Conservation (phyloP, 345 rosid species). For the Salix purpurea region DNA sequence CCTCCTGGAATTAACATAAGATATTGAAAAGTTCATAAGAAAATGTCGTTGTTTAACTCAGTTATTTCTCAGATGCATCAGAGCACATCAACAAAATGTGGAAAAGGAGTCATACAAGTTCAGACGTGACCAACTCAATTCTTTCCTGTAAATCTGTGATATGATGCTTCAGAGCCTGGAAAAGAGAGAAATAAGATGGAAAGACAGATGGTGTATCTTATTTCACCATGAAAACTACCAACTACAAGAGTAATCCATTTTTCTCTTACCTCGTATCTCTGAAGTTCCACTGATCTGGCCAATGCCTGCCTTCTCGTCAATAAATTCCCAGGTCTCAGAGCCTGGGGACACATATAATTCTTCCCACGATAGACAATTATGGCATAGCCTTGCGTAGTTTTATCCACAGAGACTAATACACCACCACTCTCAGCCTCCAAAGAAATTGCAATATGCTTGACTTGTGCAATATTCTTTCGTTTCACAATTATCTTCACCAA, state of each 20-base stretch:
- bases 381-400: conserved; percentile 67
- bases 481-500: conserved; percentile 74
- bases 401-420: conserved; percentile 71
- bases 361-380: conserved; percentile 83
- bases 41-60: background rate
- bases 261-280: conserved; percentile 69
- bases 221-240: background rate
- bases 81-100: background rate
- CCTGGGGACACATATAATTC: conserved; percentile 58
- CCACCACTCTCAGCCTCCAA: conserved; percentile 97
- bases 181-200: conserved; percentile 16
- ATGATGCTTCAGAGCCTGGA: conserved; percentile 79
- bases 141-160: conserved; percentile 55
- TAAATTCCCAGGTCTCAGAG: conserved; percentile 61
- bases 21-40: background rate
- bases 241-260: background rate
- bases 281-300: conserved; percentile 82
- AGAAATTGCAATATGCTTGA: conserved; percentile 70
- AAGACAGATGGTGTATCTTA: background rate
- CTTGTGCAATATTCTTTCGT: conserved; percentile 57
- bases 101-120: conserved; percentile 34
- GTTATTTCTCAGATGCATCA: background rate
- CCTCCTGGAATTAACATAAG: conserved; percentile 37
- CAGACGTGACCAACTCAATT: conserved; percentile 53
- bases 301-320: conserved; percentile 77